phyloP scores from a whole-genome alignment of 768 basidiomycete genomes.

The Scleroderma citrinum region DNA sequence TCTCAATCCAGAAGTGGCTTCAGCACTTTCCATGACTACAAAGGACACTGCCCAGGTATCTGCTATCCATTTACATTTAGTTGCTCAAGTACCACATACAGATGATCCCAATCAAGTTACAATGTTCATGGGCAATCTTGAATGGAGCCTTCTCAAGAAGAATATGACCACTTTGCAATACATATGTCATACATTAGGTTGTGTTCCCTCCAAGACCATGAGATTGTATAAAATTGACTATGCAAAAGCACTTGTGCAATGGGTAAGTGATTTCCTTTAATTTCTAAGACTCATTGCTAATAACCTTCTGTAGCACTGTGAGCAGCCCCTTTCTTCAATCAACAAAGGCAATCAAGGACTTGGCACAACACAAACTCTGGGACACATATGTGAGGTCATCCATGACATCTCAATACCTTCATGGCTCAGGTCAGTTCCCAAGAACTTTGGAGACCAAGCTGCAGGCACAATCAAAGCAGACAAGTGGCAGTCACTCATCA shows the following conservation, averaged over 20 bases:
- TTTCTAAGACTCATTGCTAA: neutral
- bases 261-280: neutral
- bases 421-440: slow-evolving; percentile 12
- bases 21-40: neutral
- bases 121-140: slow-evolving; percentile 1
- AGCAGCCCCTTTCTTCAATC: neutral
- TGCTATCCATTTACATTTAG: slow-evolving; percentile 4
- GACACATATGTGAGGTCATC: slow-evolving; percentile 3
- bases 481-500: slow-evolving; percentile 12
- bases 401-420: slow-evolving; percentile 4
- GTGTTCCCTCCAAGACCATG: neutral
- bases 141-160: slow-evolving; percentile 2
- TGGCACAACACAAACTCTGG: neutral
- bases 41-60: slow-evolving; percentile 4
- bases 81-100: neutral
- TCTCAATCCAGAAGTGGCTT: neutral
- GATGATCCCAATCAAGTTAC: neutral
- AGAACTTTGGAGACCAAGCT: slow-evolving; percentile 11
- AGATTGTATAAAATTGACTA: neutral
- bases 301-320: neutral
- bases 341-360: neutral
- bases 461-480: slow-evolving; percentile 16
- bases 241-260: neutral
- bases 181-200: neutral
- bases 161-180: neutral